These are phyloP conservation scores for Auriculariales sp. DNA, from an alignment of 768 basidiomycete species.

Conservation along the genomic window DNA sequence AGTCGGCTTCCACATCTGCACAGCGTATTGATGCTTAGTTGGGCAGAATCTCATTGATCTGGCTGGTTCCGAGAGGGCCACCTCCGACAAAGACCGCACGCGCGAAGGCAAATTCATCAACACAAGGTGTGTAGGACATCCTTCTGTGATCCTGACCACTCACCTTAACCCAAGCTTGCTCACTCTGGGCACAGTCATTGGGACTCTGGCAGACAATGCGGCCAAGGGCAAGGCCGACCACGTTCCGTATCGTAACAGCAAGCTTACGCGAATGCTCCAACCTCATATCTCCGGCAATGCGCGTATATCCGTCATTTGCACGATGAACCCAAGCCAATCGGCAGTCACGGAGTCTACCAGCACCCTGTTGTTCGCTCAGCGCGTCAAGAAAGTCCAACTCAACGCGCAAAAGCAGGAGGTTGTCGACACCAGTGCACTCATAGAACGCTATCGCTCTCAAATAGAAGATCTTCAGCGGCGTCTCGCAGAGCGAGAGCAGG, in stretches of 20 bases:
- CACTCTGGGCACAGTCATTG: constrained; percentile 85
- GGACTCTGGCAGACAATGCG: constrained; percentile 80
- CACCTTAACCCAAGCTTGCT: constrained; percentile 30
- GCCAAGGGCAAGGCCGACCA: constrained; percentile 69
- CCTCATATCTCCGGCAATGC: constrained; percentile 93
- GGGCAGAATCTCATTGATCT: constrained; percentile 81
- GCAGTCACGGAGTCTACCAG: constrained; percentile 77
- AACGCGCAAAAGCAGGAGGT: constrained; percentile 88
- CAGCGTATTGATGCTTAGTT: background rate
- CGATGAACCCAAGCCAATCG: constrained; percentile 70
- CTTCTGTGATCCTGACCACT: background rate
- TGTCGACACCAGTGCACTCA: constrained; percentile 82
- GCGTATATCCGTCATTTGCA: constrained; percentile 90
- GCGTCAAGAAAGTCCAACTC: constrained; percentile 81
- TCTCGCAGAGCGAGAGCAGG: constrained; percentile 54
- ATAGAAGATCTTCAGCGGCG: constrained; percentile 78
- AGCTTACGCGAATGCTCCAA: constrained; percentile 86
- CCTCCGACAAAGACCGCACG: constrained; percentile 89
- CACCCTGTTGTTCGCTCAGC: constrained; percentile 80
- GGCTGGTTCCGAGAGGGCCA: constrained; percentile 93
- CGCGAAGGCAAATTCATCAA: constrained; percentile 96
- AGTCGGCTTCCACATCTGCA: background rate
- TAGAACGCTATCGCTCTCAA: constrained; percentile 88
- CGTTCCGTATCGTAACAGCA: constrained; percentile 90
- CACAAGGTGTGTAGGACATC: constrained; percentile 18